Evolutionary conservation across 2,329 filamentous ascomycete species (phyloP).

Genomic region (Lizonia empirigonia): DNA sequence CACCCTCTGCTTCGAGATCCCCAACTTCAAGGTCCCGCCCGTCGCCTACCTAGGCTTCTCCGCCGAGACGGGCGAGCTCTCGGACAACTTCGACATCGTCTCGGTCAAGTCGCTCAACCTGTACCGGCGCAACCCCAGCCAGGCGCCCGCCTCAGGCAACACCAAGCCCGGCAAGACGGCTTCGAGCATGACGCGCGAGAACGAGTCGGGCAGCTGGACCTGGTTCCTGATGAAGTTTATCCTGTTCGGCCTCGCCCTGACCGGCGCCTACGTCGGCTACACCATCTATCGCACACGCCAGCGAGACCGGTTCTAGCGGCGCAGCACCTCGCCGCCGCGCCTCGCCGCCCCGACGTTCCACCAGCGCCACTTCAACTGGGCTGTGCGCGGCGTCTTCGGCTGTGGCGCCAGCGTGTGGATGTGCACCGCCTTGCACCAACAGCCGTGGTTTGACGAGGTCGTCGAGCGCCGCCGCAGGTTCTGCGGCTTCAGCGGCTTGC

Average conservation of each 20-base stretch:
- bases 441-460: slow-evolving; percentile 4
- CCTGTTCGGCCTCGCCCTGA: slow-evolving; percentile 71
- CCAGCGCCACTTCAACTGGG: slow-evolving; percentile 11
- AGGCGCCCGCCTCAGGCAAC: slow-evolving; percentile 22
- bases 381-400: neutral
- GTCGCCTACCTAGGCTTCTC: slow-evolving; percentile 70
- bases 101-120: slow-evolving; percentile 85
- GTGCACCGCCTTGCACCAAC: slow-evolving; percentile 1
- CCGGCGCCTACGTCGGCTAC: slow-evolving; percentile 81
- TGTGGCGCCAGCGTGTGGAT: slow-evolving; percentile 7
- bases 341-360: neutral
- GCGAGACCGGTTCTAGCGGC: slow-evolving; percentile 52
- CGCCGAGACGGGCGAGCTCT: slow-evolving; percentile 93
- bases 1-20: slow-evolving; percentile 82
- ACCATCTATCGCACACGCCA: slow-evolving; percentile 76
- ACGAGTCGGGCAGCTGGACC: slow-evolving; percentile 65
- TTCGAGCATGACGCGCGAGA: slow-evolving; percentile 48
- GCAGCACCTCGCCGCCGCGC: neutral
- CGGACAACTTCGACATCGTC: slow-evolving; percentile 97
- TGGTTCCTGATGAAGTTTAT: slow-evolving; percentile 84
- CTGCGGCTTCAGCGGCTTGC: neutral
- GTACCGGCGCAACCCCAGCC: slow-evolving; percentile 63
- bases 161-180: slow-evolving; percentile 25
- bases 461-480: slow-evolving; percentile 1
- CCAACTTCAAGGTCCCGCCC: slow-evolving; percentile 73